These are phyloP conservation scores for Aspergillus nanangensis DNA, from an alignment of 495 filamentous ascomycete species.

Conservation along the genomic window DNA sequence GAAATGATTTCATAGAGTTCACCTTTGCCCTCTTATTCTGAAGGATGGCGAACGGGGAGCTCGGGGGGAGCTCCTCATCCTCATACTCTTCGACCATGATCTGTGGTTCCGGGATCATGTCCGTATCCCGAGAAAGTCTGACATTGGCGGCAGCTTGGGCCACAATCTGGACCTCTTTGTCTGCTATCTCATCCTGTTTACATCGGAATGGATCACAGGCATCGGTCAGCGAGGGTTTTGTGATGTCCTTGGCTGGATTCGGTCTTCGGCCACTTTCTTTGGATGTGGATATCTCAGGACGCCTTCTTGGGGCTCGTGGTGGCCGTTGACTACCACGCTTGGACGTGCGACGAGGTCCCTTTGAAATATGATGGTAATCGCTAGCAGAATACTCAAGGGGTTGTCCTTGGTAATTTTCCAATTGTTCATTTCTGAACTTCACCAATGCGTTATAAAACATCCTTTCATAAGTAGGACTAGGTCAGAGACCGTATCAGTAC, in stretches of 20 bases:
- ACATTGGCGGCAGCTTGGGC: constrained; percentile 53
- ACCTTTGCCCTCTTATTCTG: constrained; percentile 31
- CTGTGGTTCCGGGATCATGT: constrained; percentile 40
- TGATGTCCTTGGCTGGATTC: constrained; percentile 47
- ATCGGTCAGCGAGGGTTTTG: too few relatives aligned
- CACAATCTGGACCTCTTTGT: constrained; percentile 41
- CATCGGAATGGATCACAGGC: constrained; percentile 85
- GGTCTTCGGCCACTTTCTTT: too few relatives aligned
- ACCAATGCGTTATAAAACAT: constrained; percentile 83
- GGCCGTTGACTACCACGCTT: constrained; percentile 24
- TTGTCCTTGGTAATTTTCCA: constrained; percentile 76
- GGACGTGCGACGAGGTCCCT: constrained; percentile 43
- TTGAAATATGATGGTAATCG: constrained; percentile 78
- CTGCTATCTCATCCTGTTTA: constrained; percentile 45
- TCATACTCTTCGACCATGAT: constrained; percentile 5
- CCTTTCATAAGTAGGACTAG: constrained; percentile 79
- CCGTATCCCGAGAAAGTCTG: not conserved
- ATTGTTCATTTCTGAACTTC: constrained; percentile 71
- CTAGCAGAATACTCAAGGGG: constrained; percentile 74
- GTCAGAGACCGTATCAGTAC: constrained; percentile 4
- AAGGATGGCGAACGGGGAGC: constrained; percentile 31
- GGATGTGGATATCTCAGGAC: too few relatives aligned
- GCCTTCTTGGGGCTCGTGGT: too few relatives aligned
- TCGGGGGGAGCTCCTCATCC: constrained; percentile 13
- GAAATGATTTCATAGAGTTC: constrained; percentile 36